These are phyloP conservation scores for Leccinum arenicola DNA, from an alignment of 768 basidiomycete species.

Conservation along the genomic window DNA sequence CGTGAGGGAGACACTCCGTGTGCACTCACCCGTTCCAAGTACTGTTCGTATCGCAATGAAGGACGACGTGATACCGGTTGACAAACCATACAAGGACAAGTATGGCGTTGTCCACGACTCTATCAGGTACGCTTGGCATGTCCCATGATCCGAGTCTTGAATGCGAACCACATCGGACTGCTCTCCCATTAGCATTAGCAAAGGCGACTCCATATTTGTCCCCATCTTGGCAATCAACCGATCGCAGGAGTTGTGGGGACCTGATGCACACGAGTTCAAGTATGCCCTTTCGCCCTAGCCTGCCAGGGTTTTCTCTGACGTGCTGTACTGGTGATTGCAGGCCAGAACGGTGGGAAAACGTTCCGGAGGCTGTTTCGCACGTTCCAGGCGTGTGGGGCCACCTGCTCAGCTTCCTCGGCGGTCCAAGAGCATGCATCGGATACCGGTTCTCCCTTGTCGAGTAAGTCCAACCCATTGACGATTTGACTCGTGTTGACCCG, in stretches of 20 bases:
- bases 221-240: constrained; percentile 55
- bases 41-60: constrained; percentile 44
- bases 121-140: constrained; percentile 32
- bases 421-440: constrained; percentile 64
- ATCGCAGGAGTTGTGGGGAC: constrained; percentile 55
- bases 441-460: constrained; percentile 63
- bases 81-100: constrained; percentile 42
- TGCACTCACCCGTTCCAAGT: constrained; percentile 49
- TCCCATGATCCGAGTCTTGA: not conserved
- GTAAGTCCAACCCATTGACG: constrained; percentile 32
- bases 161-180: not conserved
- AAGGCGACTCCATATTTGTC: constrained; percentile 46
- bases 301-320: not conserved
- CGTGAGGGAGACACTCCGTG: constrained; percentile 56
- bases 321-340: not conserved
- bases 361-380: constrained; percentile 40
- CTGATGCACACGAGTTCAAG: constrained; percentile 61
- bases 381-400: constrained; percentile 67
- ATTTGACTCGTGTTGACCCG: not conserved
- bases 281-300: constrained; percentile 10
- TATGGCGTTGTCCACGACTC: constrained; percentile 39
- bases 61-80: constrained; percentile 53
- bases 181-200: constrained; percentile 31
- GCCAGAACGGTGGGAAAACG: constrained; percentile 49
- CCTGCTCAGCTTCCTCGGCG: constrained; percentile 60